Base-by-base conservation (phyloP, 2,329 filamentous ascomycete genomes). In the Aspergillus sp. region DNA sequence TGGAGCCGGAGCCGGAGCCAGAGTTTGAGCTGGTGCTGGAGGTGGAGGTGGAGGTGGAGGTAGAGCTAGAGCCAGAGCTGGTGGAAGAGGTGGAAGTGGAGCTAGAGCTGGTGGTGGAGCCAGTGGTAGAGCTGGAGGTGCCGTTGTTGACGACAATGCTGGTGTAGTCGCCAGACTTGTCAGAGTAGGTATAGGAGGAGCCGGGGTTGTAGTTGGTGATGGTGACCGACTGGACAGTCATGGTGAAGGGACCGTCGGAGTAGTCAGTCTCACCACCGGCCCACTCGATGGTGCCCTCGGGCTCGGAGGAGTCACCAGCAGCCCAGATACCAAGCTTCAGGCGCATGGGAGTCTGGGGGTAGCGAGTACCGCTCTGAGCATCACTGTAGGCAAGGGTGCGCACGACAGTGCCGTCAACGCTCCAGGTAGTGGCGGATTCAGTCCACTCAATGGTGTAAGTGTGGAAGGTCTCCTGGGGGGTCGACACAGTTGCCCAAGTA, bases 321-420 rank as follows among this genome's bases (percentile, higher is more conserved):
- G 86, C 84, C 88, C 88, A 90, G 66, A 85, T 84, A 64, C 89
- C 89, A 49, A 91, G 76, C 75, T 87, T 88, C 70, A 91, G 73
- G 74, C 88, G 85, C 85, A 89, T 88, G 53, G 89, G 89, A 8
- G 88, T 90, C 80, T 91, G 89, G 50, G 89, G 89, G 80, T 85
- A 91, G 65, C 83, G 82, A 59, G 78, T 74, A 52, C 84, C 86
- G 54, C 79, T 78, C 69, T 84, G 73, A 55, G 87, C 88, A 54
- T 90, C 84, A 15, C 76, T 78, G 66, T 83, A 84, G 60, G 78
- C 81, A 55, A 92, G 80, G 47, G 84, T 86, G 68, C 90, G 88
- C 59, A 91, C 80, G 48, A 80, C 73, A 8, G 73, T 75, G 69
- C 82, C 87, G 68, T 92, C 85, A 62, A 92, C 81, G 63, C 78